Conservation (phyloP, 495 filamentous ascomycete species). For the Penicillium waksmanii region DNA sequence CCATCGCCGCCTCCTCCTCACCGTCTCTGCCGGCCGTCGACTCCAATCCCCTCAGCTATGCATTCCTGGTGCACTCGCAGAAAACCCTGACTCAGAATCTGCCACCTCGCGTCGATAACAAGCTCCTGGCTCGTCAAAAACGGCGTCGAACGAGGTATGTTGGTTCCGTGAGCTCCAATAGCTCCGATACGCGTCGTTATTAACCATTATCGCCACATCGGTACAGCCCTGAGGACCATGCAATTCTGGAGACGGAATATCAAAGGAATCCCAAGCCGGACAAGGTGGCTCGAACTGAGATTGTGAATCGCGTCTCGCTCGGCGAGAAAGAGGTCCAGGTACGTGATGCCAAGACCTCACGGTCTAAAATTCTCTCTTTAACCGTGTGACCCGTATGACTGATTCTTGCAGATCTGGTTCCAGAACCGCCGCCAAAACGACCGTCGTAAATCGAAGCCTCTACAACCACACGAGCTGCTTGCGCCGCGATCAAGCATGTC, state of each 20-base stretch:
- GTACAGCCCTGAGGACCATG: slow-evolving; percentile 84
- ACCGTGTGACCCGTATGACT: slow-evolving; percentile 17
- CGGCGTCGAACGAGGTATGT: slow-evolving; percentile 67
- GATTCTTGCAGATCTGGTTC: slow-evolving; percentile 86
- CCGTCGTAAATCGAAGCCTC: slow-evolving; percentile 84
- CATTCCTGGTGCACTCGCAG: slow-evolving; percentile 72
- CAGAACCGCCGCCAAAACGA: slow-evolving; percentile 96
- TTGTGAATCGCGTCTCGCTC: slow-evolving; percentile 82
- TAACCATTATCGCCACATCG: background rate
- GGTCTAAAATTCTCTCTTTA: slow-evolving; percentile 21
- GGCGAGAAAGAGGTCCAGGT: slow-evolving; percentile 99
- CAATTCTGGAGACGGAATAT: slow-evolving; percentile 87
- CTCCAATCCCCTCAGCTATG: slow-evolving; percentile 52
- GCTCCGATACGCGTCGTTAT: slow-evolving; percentile 16
- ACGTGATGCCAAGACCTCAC: slow-evolving; percentile 44
- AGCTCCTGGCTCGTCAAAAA: slow-evolving; percentile 68
- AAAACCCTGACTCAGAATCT: slow-evolving; percentile 64
- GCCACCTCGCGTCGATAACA: slow-evolving; percentile 69
- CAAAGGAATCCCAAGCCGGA: slow-evolving; percentile 87
- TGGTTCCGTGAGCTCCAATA: background rate
- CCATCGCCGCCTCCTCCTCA: slow-evolving; percentile 38
- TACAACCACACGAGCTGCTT: slow-evolving; percentile 79
- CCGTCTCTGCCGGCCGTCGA: slow-evolving; percentile 42
- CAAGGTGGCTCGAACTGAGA: slow-evolving; percentile 80
- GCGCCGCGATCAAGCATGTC: slow-evolving; percentile 52